Evolutionary conservation across 1,284 basidiomycete genomes (phyloP), one percentile per base, ranked within the genome.

Genomic region (Porogramme epimiltina): DNA sequence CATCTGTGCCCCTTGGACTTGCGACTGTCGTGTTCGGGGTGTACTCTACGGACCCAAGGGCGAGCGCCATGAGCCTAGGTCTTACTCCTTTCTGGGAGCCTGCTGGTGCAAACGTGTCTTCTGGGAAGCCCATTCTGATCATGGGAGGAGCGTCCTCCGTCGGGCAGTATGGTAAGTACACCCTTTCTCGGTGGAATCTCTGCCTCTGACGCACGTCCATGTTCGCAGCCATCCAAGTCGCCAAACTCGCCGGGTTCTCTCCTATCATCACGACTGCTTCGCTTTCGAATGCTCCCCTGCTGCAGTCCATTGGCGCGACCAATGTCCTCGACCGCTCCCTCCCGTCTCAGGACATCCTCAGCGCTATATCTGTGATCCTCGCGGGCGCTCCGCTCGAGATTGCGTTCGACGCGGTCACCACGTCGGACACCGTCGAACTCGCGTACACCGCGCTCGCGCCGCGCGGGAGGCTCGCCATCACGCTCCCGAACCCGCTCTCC

Each of bases 181-280:
- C n/a, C n/a, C 28, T 31, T 15, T 31, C 9, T 31, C 28, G 28
- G 15, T 15, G 9, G 8, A 8, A 8, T 15, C 28, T 8, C 8
- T 15, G 9, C 28, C 15, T 31, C 28, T 31, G 9, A 31, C 28
- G 25, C 25, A 2, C 24, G 10, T 20, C 11, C 6, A 13, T 31
- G 19, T 42, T 40, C 37, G 16, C 8, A 49, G 49, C 33, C 2
- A 45, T 57, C 44, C 81, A 82, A 61, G 62, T 82, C 5, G 76
- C 76, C 9, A 75, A 69, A 54, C 55, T 77, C 24, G 74, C 77
- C 0, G 81, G 80, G 1, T 80, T 81, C 69, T 73, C 70, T 2
- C 75, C 73, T 2, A 78, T 82, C 54, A 75, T 83, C 43, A 67
- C 77, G 4, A 81, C 77, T 0, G 72, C 81, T 3, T 81, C 77